Evolutionary conservation across 1,284 basidiomycete genomes (phyloP).

Genomic region (Polyporus tsugae): DNA sequence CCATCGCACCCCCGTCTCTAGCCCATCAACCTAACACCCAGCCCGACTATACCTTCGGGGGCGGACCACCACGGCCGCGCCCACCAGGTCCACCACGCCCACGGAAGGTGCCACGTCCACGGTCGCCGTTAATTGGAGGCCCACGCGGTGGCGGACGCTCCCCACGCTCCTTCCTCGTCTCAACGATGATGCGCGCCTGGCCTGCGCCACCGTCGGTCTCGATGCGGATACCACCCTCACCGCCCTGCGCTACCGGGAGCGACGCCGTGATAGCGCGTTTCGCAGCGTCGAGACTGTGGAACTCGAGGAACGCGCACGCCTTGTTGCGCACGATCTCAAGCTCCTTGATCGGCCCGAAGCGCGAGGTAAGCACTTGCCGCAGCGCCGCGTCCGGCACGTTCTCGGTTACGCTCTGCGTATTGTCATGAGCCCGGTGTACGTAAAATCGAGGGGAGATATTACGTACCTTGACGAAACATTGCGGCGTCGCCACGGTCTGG

Average conservation of each 20-base stretch:
- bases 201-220: conserved; percentile 60
- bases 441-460: conserved; percentile 11
- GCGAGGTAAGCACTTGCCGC: conserved; percentile 61
- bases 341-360: conserved; percentile 90
- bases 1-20: background rate
- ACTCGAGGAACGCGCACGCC: conserved; percentile 97
- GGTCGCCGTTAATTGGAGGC: conserved; percentile 44
- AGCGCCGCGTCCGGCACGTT: conserved; percentile 72
- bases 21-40: background rate
- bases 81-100: conserved; percentile 45
- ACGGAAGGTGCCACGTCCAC: conserved; percentile 41
- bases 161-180: conserved; percentile 89
- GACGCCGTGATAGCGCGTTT: conserved; percentile 85
- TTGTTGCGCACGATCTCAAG: conserved; percentile 89
- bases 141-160: conserved; percentile 65
- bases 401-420: conserved; percentile 76
- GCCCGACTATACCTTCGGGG: conserved; percentile 37
- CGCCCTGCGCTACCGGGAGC: conserved; percentile 71
- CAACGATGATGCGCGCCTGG: conserved; percentile 75
- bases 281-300: conserved; percentile 80
- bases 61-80: conserved; percentile 42
- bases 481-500: conserved; percentile 67
- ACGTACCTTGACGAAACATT: conserved; percentile 90
- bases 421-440: background rate
- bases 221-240: conserved; percentile 88